Evolutionary conservation across 129 eudicot species (phyloP).

Genomic region (Sambucus nigra): DNA sequence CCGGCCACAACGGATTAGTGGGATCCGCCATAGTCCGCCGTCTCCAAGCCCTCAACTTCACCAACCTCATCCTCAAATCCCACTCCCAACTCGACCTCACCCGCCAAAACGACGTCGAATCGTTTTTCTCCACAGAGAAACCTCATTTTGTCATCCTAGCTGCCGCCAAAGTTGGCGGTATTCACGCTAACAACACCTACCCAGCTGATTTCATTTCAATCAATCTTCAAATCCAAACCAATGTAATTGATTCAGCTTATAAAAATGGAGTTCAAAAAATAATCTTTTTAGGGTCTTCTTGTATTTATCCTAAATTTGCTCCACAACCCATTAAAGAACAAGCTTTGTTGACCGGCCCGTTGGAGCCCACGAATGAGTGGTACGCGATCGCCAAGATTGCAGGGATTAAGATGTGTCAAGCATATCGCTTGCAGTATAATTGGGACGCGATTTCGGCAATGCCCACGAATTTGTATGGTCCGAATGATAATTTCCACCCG

Average conservation of each 20-base stretch:
- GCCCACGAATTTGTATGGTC: conserved; percentile 94
- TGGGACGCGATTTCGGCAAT: conserved; percentile 88
- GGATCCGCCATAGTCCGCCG: conserved; percentile 82
- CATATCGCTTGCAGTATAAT: conserved; percentile 59
- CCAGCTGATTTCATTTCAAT: conserved; percentile 90
- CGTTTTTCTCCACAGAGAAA: conserved; percentile 65
- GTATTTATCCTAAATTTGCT: conserved; percentile 95
- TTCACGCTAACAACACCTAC: conserved; percentile 87
- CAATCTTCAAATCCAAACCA: conserved; percentile 90
- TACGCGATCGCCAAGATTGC: conserved; percentile 91
- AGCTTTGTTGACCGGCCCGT: conserved; percentile 62
- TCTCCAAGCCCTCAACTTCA: conserved; percentile 47
- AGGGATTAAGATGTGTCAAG: conserved; percentile 95
- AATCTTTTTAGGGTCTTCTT: conserved; percentile 81
- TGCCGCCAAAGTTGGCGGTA: conserved; percentile 99
- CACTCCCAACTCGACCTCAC: conserved; percentile 91
- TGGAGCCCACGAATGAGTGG: conserved; percentile 96
- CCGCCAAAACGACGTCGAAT: conserved; percentile 68
- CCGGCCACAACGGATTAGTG: conserved; percentile 92
- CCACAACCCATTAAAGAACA: conserved; percentile 88
- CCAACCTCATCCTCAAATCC: conserved; percentile 63
- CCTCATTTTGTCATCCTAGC: conserved; percentile 89
- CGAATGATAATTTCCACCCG: conserved; percentile 89
- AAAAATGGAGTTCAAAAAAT: conserved; percentile 48
- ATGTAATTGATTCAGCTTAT: conserved; percentile 67